A percentile compares a stretch with the other conserved stretches of the same genome.
phyloP scores from a whole-genome alignment of 257 asterid species.

The Mentha longifolia region DNA sequence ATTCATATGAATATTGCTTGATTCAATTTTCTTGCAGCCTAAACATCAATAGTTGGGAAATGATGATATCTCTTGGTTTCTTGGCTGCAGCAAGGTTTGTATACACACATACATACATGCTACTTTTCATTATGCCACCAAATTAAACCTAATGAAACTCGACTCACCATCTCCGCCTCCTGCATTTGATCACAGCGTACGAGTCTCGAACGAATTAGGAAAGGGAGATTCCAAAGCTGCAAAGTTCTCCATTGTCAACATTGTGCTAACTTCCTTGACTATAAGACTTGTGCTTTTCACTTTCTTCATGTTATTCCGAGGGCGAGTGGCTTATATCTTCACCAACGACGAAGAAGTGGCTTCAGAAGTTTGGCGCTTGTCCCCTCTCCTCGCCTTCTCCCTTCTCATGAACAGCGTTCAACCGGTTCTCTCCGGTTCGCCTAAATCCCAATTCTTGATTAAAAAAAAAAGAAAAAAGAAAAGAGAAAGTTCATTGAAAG shows the following conservation, averaged over 20 bases:
- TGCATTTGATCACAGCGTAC: conserved; percentile 46
- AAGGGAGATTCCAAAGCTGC: conserved; percentile 63
- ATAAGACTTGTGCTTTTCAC: conserved; percentile 48
- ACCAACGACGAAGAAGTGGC: conserved; percentile 52
- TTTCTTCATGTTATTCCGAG: conserved; percentile 59
- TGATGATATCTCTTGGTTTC: conserved; percentile 77
- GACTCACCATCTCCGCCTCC: not conserved
- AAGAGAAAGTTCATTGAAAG: no score
- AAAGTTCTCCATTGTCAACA: conserved; percentile 59
- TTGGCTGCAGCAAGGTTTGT: conserved; percentile 63
- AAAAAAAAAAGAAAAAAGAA: no score
- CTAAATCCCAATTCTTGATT: no score
- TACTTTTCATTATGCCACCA: not conserved
- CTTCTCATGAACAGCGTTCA: no score
- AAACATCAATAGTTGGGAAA: conserved; percentile 71
- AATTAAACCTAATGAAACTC: no score
- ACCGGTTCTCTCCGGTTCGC: no score
- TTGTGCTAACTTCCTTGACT: not conserved
- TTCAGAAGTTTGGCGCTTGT: conserved; percentile 49
- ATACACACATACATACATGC: conserved; percentile 17
- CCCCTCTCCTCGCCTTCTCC: conserved; percentile 67
- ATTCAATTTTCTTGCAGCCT: conserved; percentile 52
- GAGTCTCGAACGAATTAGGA: conserved; percentile 73
- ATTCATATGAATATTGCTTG: no score
- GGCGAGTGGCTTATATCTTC: conserved; percentile 59